phyloP scores from a whole-genome alignment of 768 basidiomycete species.

The Tylopilus sp. region DNA sequence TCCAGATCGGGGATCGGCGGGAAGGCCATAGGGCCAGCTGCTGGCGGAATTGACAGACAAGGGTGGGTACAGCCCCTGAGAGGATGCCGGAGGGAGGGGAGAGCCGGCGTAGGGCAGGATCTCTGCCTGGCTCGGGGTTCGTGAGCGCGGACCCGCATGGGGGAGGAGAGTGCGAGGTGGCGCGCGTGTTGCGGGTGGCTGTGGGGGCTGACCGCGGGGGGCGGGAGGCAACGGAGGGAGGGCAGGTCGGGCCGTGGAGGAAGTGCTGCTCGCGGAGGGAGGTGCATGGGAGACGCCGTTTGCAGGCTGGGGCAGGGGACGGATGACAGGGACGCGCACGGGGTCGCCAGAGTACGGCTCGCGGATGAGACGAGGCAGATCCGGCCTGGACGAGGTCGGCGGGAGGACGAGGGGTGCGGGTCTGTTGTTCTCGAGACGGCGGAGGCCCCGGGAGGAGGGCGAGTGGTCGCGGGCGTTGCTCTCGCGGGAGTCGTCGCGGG shows the following conservation, averaged over 20 bases:
- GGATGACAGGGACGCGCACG: constrained; percentile 27
- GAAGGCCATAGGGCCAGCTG: constrained; percentile 52
- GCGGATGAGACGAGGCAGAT: constrained; percentile 71
- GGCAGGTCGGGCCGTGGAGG: constrained; percentile 40
- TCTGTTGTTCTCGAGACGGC: constrained; percentile 58
- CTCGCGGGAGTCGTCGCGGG: constrained; percentile 25
- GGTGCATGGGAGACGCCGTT: constrained; percentile 10
- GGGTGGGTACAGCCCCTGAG: constrained; percentile 43
- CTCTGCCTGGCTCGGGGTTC: constrained; percentile 60
- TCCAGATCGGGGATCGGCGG: constrained; percentile 58
- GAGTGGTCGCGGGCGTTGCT: constrained; percentile 17
- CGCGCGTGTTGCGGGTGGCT: constrained; percentile 35
- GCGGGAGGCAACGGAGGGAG: constrained; percentile 69
- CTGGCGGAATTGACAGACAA: constrained; percentile 25
- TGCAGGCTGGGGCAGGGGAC: constrained; percentile 31
- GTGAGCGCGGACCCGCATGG: constrained; percentile 34
- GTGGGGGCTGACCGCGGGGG: constrained; percentile 64
- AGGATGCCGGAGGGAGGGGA: constrained; percentile 36
- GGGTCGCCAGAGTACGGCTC: constrained; percentile 58
- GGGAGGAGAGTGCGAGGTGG: constrained; percentile 30
- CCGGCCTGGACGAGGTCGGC: constrained; percentile 47
- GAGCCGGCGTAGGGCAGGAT: constrained; percentile 42
- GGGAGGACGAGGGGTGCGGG: constrained; percentile 82
- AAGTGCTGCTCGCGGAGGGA: constrained; percentile 28
- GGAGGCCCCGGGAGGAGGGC: constrained; percentile 33